Percentiles rank a stretch among this genome's conserved stretches.
phyloP scores from a whole-genome alignment of 495 filamentous ascomycete species.

The Penicillium lagena region DNA sequence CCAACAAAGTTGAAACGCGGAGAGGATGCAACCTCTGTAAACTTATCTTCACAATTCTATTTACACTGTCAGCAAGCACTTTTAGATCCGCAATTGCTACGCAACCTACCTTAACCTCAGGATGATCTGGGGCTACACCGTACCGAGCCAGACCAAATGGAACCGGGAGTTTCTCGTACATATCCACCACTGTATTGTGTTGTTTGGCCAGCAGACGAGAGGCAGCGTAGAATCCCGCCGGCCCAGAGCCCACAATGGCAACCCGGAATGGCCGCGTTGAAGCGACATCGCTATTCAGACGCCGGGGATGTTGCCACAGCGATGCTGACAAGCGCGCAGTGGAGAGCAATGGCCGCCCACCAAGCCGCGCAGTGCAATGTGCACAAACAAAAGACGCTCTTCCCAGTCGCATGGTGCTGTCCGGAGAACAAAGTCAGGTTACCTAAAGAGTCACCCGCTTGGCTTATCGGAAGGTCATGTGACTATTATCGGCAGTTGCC shows the following conservation, averaged over 20 bases:
- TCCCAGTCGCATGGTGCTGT: conserved; percentile 20
- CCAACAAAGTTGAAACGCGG: conserved; percentile 86
- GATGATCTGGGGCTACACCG: conserved; percentile 94
- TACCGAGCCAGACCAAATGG: conserved; percentile 89
- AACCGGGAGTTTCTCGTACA: conserved; percentile 92
- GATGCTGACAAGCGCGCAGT: not conserved
- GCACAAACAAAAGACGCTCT: conserved; percentile 23
- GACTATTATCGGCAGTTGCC: conserved; percentile 27
- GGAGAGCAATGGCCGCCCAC: conserved; percentile 4
- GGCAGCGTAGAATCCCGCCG: conserved; percentile 93
- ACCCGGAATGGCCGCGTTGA: conserved; percentile 58
- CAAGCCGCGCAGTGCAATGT: conserved; percentile 22
- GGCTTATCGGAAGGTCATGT: conserved; percentile 13
- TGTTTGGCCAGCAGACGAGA: conserved; percentile 74
- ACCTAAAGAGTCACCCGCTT: no score
- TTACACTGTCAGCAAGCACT: not conserved
- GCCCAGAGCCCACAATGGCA: conserved; percentile 89
- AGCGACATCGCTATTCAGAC: conserved; percentile 26
- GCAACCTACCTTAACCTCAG: conserved; percentile 82
- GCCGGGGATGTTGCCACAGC: conserved; percentile 1
- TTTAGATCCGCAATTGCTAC: no score
- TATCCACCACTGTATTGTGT: conserved; percentile 69
- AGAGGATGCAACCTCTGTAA: conserved; percentile 76
- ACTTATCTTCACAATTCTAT: conserved; percentile 92
- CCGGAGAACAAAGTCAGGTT: not conserved